A percentile compares a stretch with the other conserved stretches of the same genome.
Evolutionary conservation across 108 stramenopile genomes (phyloP).

Genomic region (Conticribra guillardii): DNA sequence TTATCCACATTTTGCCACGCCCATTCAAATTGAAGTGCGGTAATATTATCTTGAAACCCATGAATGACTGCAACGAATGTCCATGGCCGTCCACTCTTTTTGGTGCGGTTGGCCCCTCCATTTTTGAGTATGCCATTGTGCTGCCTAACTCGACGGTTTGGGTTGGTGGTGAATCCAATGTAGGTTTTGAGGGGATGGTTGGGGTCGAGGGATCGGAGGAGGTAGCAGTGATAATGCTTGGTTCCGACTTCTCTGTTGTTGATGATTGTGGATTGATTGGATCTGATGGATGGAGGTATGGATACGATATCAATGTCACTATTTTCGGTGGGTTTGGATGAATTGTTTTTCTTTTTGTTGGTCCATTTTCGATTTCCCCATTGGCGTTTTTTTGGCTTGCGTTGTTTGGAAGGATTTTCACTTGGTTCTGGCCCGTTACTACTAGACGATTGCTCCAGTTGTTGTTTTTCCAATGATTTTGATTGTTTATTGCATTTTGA

Average conservation of each 20-base stretch:
- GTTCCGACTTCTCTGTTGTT: slow-evolving; percentile 7
- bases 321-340: not conserved
- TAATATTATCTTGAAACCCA: slow-evolving; percentile 65
- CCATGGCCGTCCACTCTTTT: slow-evolving; percentile 73
- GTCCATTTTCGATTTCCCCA: slow-evolving; percentile 1
- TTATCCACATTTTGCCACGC: slow-evolving; percentile 77
- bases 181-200: slow-evolving; percentile 53
- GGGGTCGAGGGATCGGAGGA: slow-evolving; percentile 56
- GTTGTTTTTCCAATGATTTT: not conserved
- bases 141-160: slow-evolving; percentile 66
- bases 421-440: too few species aligned
- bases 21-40: slow-evolving; percentile 85
- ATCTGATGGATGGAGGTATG: slow-evolving; percentile 3
- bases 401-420: not conserved
- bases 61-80: slow-evolving; percentile 59
- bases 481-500: not conserved
- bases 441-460: too few species aligned
- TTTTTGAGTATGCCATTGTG: slow-evolving; percentile 77
- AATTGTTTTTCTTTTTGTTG: not conserved
- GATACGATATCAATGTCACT: too few species aligned
- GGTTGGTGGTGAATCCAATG: slow-evolving; percentile 61
- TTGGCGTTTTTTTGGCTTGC: slow-evolving; percentile 7
- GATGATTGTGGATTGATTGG: not conserved
- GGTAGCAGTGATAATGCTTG: slow-evolving; percentile 58
- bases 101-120: slow-evolving; percentile 73